Percentiles rank a stretch among this genome's conserved stretches.
phyloP scores from a whole-genome alignment of 2,329 filamentous ascomycete genomes.

The Xylariaceae sp. region DNA sequence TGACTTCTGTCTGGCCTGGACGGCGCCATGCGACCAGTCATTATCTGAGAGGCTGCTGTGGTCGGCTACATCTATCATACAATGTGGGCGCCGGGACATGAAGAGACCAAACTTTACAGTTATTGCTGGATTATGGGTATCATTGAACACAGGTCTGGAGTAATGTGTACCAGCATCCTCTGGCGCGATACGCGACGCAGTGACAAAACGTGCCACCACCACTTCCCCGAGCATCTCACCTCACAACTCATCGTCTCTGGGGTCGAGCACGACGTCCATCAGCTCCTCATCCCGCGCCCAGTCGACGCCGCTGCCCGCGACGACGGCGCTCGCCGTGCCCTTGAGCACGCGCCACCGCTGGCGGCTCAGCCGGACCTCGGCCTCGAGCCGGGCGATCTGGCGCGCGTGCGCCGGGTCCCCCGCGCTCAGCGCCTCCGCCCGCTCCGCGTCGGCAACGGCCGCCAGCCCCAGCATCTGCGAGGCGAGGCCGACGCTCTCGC shows the following conservation, averaged over 20 bases:
- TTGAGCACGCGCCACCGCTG: conserved; percentile 69
- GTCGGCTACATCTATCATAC: too few relatives aligned
- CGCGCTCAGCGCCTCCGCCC: conserved; percentile 41
- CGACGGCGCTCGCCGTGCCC: conserved; percentile 66
- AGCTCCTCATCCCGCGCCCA: conserved; percentile 67
- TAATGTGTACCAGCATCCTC: too few relatives aligned
- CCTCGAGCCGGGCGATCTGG: conserved; percentile 53
- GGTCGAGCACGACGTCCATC: conserved; percentile 64
- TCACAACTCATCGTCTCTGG: conserved; percentile 36
- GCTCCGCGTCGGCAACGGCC: conserved; percentile 44
- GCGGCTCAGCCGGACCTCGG: conserved; percentile 52
- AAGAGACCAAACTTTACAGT: too few relatives aligned
- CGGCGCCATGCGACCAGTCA: too few relatives aligned
- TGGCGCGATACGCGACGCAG: too few relatives aligned
- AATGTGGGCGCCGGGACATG: too few relatives aligned
- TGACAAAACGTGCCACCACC: neutral
- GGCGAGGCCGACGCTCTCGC: conserved; percentile 57
- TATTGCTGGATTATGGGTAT: too few relatives aligned
- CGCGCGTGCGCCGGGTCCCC: conserved; percentile 43
- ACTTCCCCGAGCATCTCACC: neutral
- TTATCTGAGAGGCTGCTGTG: too few relatives aligned
- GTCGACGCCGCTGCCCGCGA: conserved; percentile 75
- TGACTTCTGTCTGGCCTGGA: too few relatives aligned
- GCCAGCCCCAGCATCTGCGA: conserved; percentile 56
- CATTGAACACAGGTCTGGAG: too few relatives aligned